A percentile compares a stretch with the other conserved stretches of the same genome.
Evolutionary conservation across 345 rosid species (phyloP).

Genomic region (Eucalyptus erythrocorys): DNA sequence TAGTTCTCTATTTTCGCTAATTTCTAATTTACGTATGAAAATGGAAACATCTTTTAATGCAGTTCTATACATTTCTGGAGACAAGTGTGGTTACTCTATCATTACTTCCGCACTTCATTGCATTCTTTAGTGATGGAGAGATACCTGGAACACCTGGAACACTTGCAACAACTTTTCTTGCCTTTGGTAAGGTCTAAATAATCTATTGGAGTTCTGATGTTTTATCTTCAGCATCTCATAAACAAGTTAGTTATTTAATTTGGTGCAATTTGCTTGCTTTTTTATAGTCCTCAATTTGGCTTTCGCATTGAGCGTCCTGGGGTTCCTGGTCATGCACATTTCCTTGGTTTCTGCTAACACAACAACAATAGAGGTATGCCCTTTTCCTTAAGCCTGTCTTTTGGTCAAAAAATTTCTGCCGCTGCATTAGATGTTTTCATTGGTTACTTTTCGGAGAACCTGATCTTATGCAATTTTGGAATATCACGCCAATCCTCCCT

Average conservation of each 20-base stretch:
- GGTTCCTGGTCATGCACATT: slow-evolving; percentile 89
- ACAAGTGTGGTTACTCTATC: slow-evolving; percentile 80
- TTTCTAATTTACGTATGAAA: not conserved
- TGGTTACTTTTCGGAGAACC: not conserved
- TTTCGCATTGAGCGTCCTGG: slow-evolving; percentile 87
- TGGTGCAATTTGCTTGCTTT: slow-evolving; percentile 1
- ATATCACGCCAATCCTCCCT: not conserved
- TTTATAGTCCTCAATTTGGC: slow-evolving; percentile 75
- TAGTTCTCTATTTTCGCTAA: not conserved
- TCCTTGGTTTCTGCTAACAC: slow-evolving; percentile 81
- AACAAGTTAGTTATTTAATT: not conserved
- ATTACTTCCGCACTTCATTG: slow-evolving; percentile 75
- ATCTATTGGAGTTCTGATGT: not conserved
- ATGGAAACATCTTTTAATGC: slow-evolving; percentile 12
- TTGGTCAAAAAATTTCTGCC: not conserved
- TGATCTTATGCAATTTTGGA: not conserved
- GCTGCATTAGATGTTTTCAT: not conserved
- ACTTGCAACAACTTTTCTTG: slow-evolving; percentile 91
- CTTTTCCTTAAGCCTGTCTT: not conserved
- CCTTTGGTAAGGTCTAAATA: slow-evolving; percentile 51
- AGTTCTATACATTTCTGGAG: slow-evolving; percentile 95
- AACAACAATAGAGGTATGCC: slow-evolving; percentile 84
- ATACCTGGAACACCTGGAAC: slow-evolving; percentile 93
- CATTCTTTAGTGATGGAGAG: slow-evolving; percentile 89
- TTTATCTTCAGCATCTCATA: not conserved